Evolutionary conservation across 306 rosid species (phyloP).

Genomic region (Trifolium repens): DNA sequence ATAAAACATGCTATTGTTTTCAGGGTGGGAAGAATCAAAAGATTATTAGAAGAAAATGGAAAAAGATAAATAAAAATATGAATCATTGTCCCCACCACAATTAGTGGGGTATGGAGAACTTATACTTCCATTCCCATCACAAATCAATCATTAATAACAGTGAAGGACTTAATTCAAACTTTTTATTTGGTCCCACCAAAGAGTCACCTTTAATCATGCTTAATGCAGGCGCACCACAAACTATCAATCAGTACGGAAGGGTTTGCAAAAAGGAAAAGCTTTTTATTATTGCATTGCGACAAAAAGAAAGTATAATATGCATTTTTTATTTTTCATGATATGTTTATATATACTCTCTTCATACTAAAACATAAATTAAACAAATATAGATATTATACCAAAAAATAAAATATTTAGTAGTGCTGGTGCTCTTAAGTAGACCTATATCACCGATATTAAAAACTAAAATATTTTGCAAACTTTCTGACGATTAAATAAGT

Average conservation of each 20-base stretch:
- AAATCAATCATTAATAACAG: conserved; percentile 21
- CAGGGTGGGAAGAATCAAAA: not conserved
- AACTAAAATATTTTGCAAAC: too few species aligned
- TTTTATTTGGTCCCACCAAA: conserved; percentile 39
- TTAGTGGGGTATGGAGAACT: not conserved
- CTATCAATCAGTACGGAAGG: conserved; percentile 37
- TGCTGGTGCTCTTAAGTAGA: too few species aligned
- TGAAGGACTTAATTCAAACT: conserved; percentile 9
- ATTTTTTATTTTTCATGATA: too few species aligned
- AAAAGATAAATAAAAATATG: not conserved
- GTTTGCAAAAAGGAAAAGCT: not conserved
- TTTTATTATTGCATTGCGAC: too few species aligned
- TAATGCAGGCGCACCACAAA: conserved; percentile 45
- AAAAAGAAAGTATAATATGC: too few species aligned
- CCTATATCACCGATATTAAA: too few species aligned
- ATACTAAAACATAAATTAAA: too few species aligned
- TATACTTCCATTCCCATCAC: conserved; percentile 23
- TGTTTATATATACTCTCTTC: too few species aligned
- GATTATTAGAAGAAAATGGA: not conserved
- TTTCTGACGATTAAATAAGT: too few species aligned
- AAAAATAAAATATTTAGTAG: too few species aligned
- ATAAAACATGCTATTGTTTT: too few species aligned
- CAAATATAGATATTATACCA: too few species aligned
- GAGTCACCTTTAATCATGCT: conserved; percentile 31
- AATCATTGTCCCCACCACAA: not conserved